Evolutionary conservation across 148 eudicot genomes (phyloP).

Genomic region (Heliamphora exappendiculata): DNA sequence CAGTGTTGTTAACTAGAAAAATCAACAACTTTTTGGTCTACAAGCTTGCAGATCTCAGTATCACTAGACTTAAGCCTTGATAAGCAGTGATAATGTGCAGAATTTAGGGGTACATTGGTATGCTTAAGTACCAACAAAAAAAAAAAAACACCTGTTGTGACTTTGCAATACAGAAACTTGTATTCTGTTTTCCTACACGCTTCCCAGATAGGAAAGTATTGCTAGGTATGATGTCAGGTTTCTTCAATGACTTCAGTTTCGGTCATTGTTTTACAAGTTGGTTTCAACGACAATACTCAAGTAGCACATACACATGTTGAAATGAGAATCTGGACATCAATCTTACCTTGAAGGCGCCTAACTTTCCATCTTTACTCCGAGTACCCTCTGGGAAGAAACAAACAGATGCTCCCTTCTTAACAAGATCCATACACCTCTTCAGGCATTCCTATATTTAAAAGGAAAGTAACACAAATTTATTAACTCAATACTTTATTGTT

Average conservation of each 20-base stretch:
- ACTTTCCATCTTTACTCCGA: constrained; percentile 76
- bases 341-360: constrained; percentile 88
- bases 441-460: constrained; percentile 59
- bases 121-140: neutral
- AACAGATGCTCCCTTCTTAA: constrained; percentile 80
- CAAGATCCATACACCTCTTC: constrained; percentile 72
- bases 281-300: neutral
- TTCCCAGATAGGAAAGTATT: neutral
- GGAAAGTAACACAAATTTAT: neutral
- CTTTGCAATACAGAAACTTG: neutral
- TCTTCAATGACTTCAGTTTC: neutral
- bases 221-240: neutral
- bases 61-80: neutral
- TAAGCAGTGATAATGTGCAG: neutral
- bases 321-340: neutral
- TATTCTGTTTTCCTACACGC: neutral
- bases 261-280: neutral
- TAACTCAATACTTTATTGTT: neutral
- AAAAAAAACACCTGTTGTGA: neutral
- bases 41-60: neutral
- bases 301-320: neutral
- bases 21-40: neutral
- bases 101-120: neutral
- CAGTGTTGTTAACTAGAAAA: neutral
- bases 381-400: constrained; percentile 98